These are phyloP conservation scores for Ogataea nitratoaversa DNA, from an alignment of 805 yeast species.

Conservation along the genomic window DNA sequence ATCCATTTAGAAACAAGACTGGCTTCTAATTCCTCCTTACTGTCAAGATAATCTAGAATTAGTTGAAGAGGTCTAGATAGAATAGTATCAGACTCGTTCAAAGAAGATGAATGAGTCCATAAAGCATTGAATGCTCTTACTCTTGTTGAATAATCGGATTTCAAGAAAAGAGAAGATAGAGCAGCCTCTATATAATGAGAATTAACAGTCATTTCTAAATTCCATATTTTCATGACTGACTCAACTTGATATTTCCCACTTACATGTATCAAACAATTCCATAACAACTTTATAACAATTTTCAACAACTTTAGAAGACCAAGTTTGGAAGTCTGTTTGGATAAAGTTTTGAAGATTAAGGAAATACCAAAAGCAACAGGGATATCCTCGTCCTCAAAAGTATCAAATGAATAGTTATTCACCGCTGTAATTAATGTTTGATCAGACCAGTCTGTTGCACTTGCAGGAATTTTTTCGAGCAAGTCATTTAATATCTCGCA, in stretches of 20 bases:
- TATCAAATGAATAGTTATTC: constrained; percentile 15
- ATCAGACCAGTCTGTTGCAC: constrained; percentile 30
- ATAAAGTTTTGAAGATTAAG: constrained; percentile 35
- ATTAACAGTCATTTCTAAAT: constrained; percentile 51
- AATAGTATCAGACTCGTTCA: constrained; percentile 45
- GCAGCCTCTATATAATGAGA: constrained; percentile 68
- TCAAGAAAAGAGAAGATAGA: constrained; percentile 49
- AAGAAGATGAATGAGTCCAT: constrained; percentile 67
- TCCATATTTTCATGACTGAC: constrained; percentile 60
- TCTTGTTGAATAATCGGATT: constrained; percentile 36
- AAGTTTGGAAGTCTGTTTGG: constrained; percentile 25
- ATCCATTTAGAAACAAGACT: constrained; percentile 49
- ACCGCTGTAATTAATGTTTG: constrained; percentile 25
- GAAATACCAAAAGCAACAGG: constrained; percentile 41
- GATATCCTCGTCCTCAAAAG: constrained; percentile 12
- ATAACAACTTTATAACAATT: constrained; percentile 42
- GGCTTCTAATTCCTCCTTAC: constrained; percentile 38
- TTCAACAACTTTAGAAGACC: constrained; percentile 39
- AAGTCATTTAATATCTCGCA: constrained; percentile 34
- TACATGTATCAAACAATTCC: constrained; percentile 48
- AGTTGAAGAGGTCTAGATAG: constrained; percentile 62
- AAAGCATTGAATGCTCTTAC: constrained; percentile 56
- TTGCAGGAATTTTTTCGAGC: constrained; percentile 43
- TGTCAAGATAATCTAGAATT: constrained; percentile 58
- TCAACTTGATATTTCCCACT: constrained; percentile 65